Percentiles rank a stretch among this genome's conserved stretches.
Conservation (phyloP, 305 asterid species). For the Andrographis paniculata region DNA sequence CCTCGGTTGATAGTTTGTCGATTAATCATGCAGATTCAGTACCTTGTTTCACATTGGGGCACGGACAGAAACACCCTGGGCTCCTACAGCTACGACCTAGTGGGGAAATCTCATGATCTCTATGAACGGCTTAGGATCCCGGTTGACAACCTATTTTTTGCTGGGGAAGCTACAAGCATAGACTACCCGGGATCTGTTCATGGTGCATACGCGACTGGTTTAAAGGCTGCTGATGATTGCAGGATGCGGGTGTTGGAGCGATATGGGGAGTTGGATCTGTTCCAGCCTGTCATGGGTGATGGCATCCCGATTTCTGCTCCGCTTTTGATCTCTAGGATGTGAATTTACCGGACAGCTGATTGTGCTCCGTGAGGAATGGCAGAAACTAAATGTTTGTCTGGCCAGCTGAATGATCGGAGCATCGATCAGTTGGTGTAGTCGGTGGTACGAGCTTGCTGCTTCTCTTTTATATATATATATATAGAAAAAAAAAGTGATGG, state of each 20-base stretch:
- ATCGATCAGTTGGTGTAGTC: too few species aligned
- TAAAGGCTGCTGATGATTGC: conserved; percentile 97
- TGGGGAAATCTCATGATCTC: conserved; percentile 78
- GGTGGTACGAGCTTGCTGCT: too few species aligned
- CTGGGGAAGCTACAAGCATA: conserved; percentile 88
- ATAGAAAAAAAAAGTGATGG: too few species aligned
- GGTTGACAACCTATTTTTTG: conserved; percentile 85
- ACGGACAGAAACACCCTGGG: conserved; percentile 68
- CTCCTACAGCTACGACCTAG: conserved; percentile 83
- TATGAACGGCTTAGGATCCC: conserved; percentile 81
- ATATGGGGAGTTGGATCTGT: conserved; percentile 73
- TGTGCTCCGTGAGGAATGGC: too few species aligned
- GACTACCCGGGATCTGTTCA: conserved; percentile 93
- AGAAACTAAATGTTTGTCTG: too few species aligned
- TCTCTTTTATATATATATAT: too few species aligned
- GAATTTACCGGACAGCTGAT: too few species aligned
- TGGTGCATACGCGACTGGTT: conserved; percentile 89
- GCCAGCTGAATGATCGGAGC: too few species aligned
- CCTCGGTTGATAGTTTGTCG: not conserved
- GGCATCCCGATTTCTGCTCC: conserved; percentile 61
- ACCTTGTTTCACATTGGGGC: conserved; percentile 94
- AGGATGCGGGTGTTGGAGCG: conserved; percentile 94
- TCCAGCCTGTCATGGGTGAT: conserved; percentile 78
- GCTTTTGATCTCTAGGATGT: conserved; percentile 73
- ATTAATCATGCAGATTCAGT: conserved; percentile 54